These are phyloP conservation scores for Dendrobium chrysotoxum DNA, from an alignment of 106 monocot genomes.

Conservation along the genomic window DNA sequence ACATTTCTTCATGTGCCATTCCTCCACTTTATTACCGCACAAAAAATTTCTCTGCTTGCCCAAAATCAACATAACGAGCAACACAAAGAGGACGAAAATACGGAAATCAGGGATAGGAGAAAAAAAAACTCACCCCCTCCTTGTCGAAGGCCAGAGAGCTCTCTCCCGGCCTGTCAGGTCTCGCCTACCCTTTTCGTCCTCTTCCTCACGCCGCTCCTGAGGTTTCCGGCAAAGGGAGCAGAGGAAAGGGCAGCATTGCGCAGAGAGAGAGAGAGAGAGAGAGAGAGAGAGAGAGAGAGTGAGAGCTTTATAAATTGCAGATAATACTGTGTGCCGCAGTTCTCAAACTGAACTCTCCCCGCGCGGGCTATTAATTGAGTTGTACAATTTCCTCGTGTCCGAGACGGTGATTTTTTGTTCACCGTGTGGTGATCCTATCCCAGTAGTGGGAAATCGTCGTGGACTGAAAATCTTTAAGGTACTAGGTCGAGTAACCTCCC, in stretches of 20 bases:
- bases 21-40: background rate
- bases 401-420: background rate
- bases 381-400: constrained; percentile 7
- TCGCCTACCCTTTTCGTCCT: background rate
- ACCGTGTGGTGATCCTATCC: background rate
- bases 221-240: background rate
- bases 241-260: background rate
- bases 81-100: background rate
- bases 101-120: background rate
- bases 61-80: background rate
- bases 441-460: background rate
- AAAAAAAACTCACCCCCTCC: background rate
- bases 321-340: background rate
- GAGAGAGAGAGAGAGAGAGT: background rate
- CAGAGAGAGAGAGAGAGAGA: background rate
- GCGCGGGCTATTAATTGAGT: constrained; percentile 6
- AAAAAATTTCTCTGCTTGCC: background rate
- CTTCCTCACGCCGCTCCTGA: background rate
- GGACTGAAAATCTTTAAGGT: background rate
- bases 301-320: background rate
- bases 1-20: background rate
- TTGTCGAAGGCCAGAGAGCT: background rate
- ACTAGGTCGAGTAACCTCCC: background rate
- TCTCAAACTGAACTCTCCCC: background rate
- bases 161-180: background rate